These are phyloP conservation scores for Moricandia moricandioides DNA, from an alignment of 345 rosid genomes.

Conservation along the genomic window DNA sequence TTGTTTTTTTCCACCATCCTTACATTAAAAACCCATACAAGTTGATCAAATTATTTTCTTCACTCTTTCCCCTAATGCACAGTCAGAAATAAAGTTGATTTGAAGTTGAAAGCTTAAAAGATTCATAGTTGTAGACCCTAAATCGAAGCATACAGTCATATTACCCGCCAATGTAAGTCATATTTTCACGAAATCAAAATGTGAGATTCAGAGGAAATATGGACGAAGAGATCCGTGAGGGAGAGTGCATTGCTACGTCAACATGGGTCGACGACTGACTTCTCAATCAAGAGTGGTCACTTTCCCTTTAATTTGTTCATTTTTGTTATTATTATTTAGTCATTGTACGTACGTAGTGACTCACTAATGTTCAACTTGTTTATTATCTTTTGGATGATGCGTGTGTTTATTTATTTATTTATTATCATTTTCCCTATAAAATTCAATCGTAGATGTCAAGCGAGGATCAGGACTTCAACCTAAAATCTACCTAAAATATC, in stretches of 20 bases:
- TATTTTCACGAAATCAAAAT: neutral
- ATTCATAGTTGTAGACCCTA: too few relatives aligned
- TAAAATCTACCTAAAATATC: constrained; percentile 22
- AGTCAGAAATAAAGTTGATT: too few relatives aligned
- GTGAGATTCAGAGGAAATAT: neutral
- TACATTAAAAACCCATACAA: too few relatives aligned
- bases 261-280: constrained; percentile 24
- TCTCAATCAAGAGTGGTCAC: constrained; percentile 10
- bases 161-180: too few relatives aligned
- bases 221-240: constrained; percentile 13
- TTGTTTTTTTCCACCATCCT: too few relatives aligned
- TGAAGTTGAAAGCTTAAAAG: too few relatives aligned
- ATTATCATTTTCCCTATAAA: neutral
- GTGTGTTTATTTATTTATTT: neutral
- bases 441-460: neutral
- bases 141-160: too few relatives aligned
- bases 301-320: constrained; percentile 3
- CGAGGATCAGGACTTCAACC: constrained; percentile 14
- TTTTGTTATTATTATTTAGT: neutral
- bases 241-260: constrained; percentile 18
- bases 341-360: neutral
- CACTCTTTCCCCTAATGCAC: too few relatives aligned
- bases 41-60: too few relatives aligned
- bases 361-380: neutral
- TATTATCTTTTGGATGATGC: constrained; percentile 4